These are phyloP conservation scores for Beauveria australis DNA, from an alignment of 2,329 filamentous ascomycete species.

Conservation along the genomic window DNA sequence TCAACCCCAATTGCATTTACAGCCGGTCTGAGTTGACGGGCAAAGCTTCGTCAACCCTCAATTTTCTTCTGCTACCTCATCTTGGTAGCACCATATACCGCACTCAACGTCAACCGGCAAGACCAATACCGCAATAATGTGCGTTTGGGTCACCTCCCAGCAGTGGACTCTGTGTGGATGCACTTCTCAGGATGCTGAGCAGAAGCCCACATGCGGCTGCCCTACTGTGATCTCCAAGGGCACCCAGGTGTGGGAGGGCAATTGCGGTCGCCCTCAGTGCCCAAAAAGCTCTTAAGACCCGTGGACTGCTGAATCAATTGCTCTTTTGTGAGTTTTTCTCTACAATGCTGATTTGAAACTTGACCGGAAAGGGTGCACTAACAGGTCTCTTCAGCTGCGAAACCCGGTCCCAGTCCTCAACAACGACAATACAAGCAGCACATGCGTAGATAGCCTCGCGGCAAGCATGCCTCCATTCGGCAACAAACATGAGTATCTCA, in stretches of 20 bases:
- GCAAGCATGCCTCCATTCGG: slow-evolving; percentile 7
- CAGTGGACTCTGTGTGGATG: slow-evolving; percentile 26
- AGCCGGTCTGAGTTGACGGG: background rate
- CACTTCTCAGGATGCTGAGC: slow-evolving; percentile 15
- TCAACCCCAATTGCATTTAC: background rate
- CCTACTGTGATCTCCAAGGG: slow-evolving; percentile 20
- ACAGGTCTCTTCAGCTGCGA: background rate
- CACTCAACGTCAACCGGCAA: background rate
- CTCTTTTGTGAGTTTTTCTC: background rate
- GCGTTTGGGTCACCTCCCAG: slow-evolving; percentile 25
- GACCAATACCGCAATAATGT: slow-evolving; percentile 19
- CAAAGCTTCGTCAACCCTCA: background rate
- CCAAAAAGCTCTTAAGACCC: slow-evolving; percentile 13
- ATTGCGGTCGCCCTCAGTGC: slow-evolving; percentile 23
- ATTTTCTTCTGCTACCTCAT: background rate
- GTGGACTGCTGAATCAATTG: background rate
- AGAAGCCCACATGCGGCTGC: slow-evolving; percentile 24
- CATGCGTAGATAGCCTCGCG: slow-evolving; percentile 8
- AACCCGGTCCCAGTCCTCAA: background rate
- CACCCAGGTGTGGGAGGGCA: slow-evolving; percentile 24
- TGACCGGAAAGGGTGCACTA: background rate
- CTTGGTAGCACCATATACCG: background rate
- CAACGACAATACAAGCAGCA: slow-evolving; percentile 2
- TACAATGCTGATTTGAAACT: background rate
- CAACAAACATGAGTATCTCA: background rate